Conservation (phyloP, 352 stramenopile genomes). For the Phytophthora tubulina region DNA sequence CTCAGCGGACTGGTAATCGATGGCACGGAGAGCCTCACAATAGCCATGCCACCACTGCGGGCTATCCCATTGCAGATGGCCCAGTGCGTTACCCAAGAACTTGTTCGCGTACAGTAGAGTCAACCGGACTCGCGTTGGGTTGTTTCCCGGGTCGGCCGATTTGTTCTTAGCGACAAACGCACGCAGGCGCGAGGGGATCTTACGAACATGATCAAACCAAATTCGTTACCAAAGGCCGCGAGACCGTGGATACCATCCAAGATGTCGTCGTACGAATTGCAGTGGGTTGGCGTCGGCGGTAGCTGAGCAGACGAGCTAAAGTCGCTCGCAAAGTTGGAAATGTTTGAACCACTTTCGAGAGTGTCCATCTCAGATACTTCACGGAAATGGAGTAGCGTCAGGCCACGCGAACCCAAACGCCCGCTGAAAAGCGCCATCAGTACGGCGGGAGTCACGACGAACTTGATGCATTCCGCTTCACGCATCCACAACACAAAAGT, state of each 20-base stretch:
- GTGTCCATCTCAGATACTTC: not conserved
- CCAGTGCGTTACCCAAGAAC: not conserved
- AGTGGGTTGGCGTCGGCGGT: not conserved
- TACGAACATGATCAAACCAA: constrained; percentile 23
- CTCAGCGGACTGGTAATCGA: constrained; percentile 4
- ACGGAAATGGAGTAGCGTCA: not conserved
- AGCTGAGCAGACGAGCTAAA: not conserved
- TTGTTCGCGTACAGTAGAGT: constrained; percentile 11
- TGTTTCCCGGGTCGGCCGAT: constrained; percentile 5
- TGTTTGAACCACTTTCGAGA: not conserved
- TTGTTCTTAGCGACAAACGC: constrained; percentile 16
- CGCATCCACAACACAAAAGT: no score
- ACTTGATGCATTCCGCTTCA: no score
- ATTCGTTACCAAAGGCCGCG: not conserved
- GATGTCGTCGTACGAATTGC: not conserved
- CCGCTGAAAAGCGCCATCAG: no score
- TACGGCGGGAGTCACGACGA: no score
- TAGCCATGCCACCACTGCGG: not conserved
- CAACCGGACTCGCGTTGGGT: not conserved
- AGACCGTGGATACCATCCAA: constrained; percentile 8
- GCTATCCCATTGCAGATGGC: not conserved
- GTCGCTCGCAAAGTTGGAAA: not conserved
- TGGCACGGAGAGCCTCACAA: constrained; percentile 10
- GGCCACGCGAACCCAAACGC: not conserved
- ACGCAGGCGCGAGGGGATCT: constrained; percentile 1